phyloP scores from a whole-genome alignment of 768 basidiomycete genomes.

The Roridomyces roridus region DNA sequence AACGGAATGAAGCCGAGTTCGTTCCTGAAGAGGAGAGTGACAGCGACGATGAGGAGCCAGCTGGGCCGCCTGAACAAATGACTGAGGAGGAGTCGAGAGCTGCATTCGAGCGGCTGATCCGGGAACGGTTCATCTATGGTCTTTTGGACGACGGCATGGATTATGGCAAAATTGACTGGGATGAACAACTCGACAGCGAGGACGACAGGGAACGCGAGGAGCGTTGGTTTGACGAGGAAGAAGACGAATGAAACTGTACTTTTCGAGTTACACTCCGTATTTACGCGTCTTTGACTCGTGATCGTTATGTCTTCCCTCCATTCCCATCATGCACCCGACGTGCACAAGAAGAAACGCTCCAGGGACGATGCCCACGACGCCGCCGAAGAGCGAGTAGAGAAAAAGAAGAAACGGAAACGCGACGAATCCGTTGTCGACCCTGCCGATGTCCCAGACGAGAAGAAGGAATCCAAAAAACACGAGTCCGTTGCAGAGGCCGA shows the following conservation, averaged over 20 bases:
- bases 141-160: constrained; percentile 73
- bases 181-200: constrained; percentile 67
- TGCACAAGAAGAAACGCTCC: constrained; percentile 41
- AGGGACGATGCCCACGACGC: constrained; percentile 24
- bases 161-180: constrained; percentile 79
- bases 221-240: constrained; percentile 77
- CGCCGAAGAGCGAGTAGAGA: background rate
- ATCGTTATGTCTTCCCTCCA: too few relatives aligned
- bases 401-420: constrained; percentile 29
- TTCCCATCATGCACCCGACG: constrained; percentile 14
- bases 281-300: background rate
- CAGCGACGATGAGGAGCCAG: constrained; percentile 48
- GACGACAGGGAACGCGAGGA: constrained; percentile 69
- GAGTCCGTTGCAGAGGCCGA: constrained; percentile 22
- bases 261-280: background rate
- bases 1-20: constrained; percentile 50
- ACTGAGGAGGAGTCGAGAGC: constrained; percentile 54
- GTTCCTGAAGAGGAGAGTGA: constrained; percentile 77
- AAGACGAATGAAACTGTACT: constrained; percentile 37
- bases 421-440: constrained; percentile 30
- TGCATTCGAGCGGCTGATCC: constrained; percentile 65
- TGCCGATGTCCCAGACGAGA: background rate
- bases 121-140: constrained; percentile 78
- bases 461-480: constrained; percentile 33
- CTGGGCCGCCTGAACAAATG: constrained; percentile 43